Evolutionary conservation across 345 rosid genomes (phyloP), one percentile per base, ranked within the genome.

Genomic region (Boechera divaricarpa): DNA sequence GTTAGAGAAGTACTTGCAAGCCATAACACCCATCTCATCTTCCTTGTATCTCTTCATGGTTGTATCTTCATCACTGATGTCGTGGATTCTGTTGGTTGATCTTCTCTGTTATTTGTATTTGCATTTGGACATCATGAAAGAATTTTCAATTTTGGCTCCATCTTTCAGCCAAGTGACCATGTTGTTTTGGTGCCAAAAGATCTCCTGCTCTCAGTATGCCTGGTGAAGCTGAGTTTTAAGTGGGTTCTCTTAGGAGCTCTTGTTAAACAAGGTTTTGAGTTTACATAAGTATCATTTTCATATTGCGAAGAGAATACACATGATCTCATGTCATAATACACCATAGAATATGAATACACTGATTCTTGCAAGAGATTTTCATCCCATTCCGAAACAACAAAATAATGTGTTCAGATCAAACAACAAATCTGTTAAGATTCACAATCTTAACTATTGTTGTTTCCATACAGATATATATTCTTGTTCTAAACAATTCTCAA

Each of bases 401-500:
- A 32, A 66, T 1, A 18, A 4, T 1, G 8, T 31, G 31, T 16
- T 39, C 29, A 26, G 53, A 39, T 6, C 29, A 54, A 55, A 28
- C 66, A 70, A 33, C 48, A 59, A 44, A 44, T 35, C 31, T 16
- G 24, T 33, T 59, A 47, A 71, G 29, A 70, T 55, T 55, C 60
- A 42, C 57, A 47, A 3, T n/a, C 49, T 35, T 3, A 45, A 62
- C 10, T 21, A 58, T 58, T 33, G 11, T 59, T 24, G 49, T 72
- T 72, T 24, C 61, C 51, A 72, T 51, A 56, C 12, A 53, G 26
- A 24, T 21, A 39, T 9, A 6, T 18, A 24, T 10, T 35, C 36
- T 21, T 45, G 44, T 57, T 66, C 9, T 28, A 48, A 24, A 18
- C 4, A 33, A 45, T 7, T 10, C 53, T 79, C 82, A 79, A 55